Evolutionary conservation across 805 yeast genomes (phyloP), one percentile per base, ranked within the genome.

Genomic region (Candida verbasci): DNA sequence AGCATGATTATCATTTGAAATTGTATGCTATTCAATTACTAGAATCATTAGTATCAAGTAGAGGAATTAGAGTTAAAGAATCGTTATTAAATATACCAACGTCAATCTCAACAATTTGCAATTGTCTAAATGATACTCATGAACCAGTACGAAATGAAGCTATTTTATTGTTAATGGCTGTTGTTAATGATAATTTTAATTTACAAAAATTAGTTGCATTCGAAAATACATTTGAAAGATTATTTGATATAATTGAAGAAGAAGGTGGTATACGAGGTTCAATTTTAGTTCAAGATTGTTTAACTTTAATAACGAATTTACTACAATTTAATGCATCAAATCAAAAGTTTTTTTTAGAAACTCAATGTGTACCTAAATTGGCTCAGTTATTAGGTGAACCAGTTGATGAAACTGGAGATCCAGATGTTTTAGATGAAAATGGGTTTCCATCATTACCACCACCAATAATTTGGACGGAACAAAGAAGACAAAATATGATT

Each of bases 131-230:
- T 23, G 71, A 67, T 40, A 37, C 43, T 8, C 49, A 85, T 44
- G 97, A 91, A 43, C 95, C 94, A 12, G 77, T 93, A 7, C 70
- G 97, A 49, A 89, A 91, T 55, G 95, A 93, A 58, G 78, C 93
- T 3, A 80, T 91, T 24, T 60, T 91, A 35, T 64, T 94, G n/a
- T 65, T 94, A 34, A 81, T 84, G 80, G 82, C 88, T 9, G 69
- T 93, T 3, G 94, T 80, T 9, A 80, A 81, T 47, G 82, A 85
- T 41, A 86, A 87, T 49, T 77, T 80, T 41, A 91, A 86, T 55
- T 80, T 91, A 22, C 98, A 93, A 55, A 89, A 88, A 51, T 64
- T 93, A 14, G 94, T 94, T 8, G 98, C 95, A 0, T 93, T 93
- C 53, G 97, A 93, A 55, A 89, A 86, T 47, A 82, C 94, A 0